phyloP scores from a whole-genome alignment of 371 early-diverging fungal species.

The Mucor sp. region DNA sequence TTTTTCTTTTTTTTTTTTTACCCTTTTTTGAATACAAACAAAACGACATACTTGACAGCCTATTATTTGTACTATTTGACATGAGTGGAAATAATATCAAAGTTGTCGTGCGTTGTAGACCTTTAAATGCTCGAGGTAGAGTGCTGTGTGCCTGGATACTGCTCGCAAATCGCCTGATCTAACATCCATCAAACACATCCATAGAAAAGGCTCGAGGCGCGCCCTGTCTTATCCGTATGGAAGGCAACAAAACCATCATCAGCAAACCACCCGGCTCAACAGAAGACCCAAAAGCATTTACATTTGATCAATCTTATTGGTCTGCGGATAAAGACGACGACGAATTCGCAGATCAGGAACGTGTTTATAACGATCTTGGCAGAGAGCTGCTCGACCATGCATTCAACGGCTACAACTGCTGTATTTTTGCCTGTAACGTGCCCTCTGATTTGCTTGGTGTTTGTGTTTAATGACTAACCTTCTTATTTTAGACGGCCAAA shows the following conservation, averaged over 20 bases:
- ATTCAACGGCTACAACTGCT: constrained; percentile 84
- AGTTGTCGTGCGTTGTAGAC: constrained; percentile 28
- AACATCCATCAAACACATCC: not conserved
- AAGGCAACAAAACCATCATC: constrained; percentile 65
- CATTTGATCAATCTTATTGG: constrained; percentile 85
- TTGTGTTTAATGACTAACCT: not conserved
- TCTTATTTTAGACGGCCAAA: constrained; percentile 74
- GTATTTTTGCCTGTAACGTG: constrained; percentile 79
- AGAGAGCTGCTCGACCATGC: constrained; percentile 80
- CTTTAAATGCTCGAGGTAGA: constrained; percentile 26
- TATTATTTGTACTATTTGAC: not conserved
- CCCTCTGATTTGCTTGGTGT: not conserved
- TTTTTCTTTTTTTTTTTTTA: constrained; percentile 8
- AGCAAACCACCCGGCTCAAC: constrained; percentile 44
- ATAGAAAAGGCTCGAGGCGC: constrained; percentile 62
- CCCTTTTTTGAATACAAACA: not conserved
- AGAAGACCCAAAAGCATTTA: constrained; percentile 57
- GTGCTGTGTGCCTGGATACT: not conserved
- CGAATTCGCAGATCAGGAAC: constrained; percentile 72
- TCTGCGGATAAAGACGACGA: constrained; percentile 63
- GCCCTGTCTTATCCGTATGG: constrained; percentile 60
- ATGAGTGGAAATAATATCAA: constrained; percentile 26
- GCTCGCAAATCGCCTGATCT: not conserved
- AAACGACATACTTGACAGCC: not conserved
- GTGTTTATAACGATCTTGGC: constrained; percentile 79